phyloP scores from a whole-genome alignment of 129 eudicot species.

The carrot (Daucus carota) region DH1_v3.0 NC_030381.2:2247501-2248000 shows the following conservation, averaged over 20 bases:
- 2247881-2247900: neutral
- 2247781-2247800: too few species aligned
- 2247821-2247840: neutral
- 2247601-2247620: too few species aligned
- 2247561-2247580: too few species aligned
- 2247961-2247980: constrained; percentile 50
- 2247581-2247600: too few species aligned
- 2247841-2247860: neutral
- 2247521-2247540: too few species aligned
- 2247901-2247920: neutral
- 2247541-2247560: too few species aligned
- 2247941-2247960: constrained; percentile 19
- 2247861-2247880: neutral
- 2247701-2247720: constrained; percentile 83
- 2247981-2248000: constrained; percentile 42
- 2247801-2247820: neutral
- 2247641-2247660: too few species aligned
- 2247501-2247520: too few species aligned
- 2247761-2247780: too few species aligned
- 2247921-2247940: constrained; percentile 9
- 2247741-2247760: constrained; percentile 13
- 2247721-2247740: constrained; percentile 63
- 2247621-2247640: too few species aligned
- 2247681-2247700: constrained; percentile 98
- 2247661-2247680: constrained; percentile 48